A percentile compares a stretch with the other conserved stretches of the same genome.
phyloP scores from a whole-genome alignment of 805 yeast species.

The Metschnikowia orientalis region DNA sequence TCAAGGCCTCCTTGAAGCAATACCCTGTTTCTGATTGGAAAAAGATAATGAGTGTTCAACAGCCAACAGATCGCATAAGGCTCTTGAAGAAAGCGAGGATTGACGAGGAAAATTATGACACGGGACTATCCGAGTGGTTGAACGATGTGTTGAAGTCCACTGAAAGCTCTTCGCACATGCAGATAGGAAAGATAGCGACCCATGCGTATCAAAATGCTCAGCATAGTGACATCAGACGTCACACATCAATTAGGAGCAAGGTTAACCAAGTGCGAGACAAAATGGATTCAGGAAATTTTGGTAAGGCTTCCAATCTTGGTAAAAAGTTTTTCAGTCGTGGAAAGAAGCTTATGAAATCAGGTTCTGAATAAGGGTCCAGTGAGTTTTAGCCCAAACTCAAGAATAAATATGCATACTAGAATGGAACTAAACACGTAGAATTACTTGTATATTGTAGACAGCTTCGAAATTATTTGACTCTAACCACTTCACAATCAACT shows the following conservation, averaged over 20 bases:
- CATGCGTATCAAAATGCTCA: slow-evolving; percentile 65
- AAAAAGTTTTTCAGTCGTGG: slow-evolving; percentile 55
- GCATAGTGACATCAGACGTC: slow-evolving; percentile 49
- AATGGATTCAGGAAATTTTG: slow-evolving; percentile 38
- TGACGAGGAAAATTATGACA: slow-evolving; percentile 43
- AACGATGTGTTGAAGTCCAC: slow-evolving; percentile 40
- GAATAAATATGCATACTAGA: too few species aligned
- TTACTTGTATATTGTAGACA: too few species aligned
- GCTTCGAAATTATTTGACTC: too few species aligned
- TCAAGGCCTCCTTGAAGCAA: slow-evolving; percentile 4
- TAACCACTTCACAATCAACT: too few species aligned
- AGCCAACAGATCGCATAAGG: slow-evolving; percentile 39
- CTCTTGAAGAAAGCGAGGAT: slow-evolving; percentile 41
- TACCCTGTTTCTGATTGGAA: slow-evolving; percentile 41
- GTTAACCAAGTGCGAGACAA: slow-evolving; percentile 48
- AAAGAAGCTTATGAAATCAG: slow-evolving; percentile 43
- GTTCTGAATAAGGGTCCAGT: slow-evolving; percentile 12
- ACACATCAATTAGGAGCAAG: slow-evolving; percentile 43
- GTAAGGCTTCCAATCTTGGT: slow-evolving; percentile 51
- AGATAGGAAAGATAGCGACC: slow-evolving; percentile 52
- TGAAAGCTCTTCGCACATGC: slow-evolving; percentile 32
- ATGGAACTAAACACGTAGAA: too few species aligned
- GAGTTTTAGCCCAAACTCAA: too few species aligned
- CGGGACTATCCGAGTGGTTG: slow-evolving; percentile 60
- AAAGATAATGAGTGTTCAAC: slow-evolving; percentile 35